Evolutionary conservation across 768 basidiomycete genomes (phyloP), one percentile per base, ranked within the genome.

Genomic region (Pleurotus eryngii): DNA sequence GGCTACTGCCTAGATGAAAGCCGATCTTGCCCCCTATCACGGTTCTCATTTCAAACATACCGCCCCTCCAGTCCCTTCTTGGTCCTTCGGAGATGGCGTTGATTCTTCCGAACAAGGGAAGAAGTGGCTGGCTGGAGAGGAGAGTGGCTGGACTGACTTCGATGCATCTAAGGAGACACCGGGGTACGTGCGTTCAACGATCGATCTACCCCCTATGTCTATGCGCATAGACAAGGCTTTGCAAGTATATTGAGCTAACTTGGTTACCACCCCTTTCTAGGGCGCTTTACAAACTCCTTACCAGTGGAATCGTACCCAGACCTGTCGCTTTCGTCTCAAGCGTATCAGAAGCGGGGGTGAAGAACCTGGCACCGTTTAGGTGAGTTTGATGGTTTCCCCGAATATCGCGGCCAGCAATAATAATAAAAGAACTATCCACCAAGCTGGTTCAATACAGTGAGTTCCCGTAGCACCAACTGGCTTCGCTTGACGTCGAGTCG

Each of bases 321-420:
- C 88, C 88, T 8, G 74, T 90, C 55, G 89, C 83, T 0, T 85
- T 90, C 59, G 80, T 89, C n/a, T 87, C 86, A 5, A 78, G 83
- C 6, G 61, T 84, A 39, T 81, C 80, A 5, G 71, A 70, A 14
- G 67, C 79, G 51, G 86, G 85, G 0, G 62, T 73, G 3, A 69
- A 72, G 60, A 90, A 89, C 65, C 74, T 90, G 39, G 85, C 86
- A 1, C 81, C 84, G 1, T 87, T 84, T 59, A 79, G 77, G 74
- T 72, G n/a, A n/a, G n/a, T n/a, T n/a, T n/a, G n/a, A n/a, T n/a
- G n/a, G n/a, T n/a, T n/a, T n/a, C n/a, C n/a, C n/a, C n/a, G n/a
- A n/a, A n/a, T n/a, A n/a, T n/a, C n/a, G n/a, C n/a, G n/a, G n/a
- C n/a, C 3, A 7, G 42, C 18, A 22, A 26, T 30, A 17, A 11